These are phyloP conservation scores for Penicillium sp. DNA, from an alignment of 2,329 filamentous ascomycete species.

Conservation along the genomic window DNA sequence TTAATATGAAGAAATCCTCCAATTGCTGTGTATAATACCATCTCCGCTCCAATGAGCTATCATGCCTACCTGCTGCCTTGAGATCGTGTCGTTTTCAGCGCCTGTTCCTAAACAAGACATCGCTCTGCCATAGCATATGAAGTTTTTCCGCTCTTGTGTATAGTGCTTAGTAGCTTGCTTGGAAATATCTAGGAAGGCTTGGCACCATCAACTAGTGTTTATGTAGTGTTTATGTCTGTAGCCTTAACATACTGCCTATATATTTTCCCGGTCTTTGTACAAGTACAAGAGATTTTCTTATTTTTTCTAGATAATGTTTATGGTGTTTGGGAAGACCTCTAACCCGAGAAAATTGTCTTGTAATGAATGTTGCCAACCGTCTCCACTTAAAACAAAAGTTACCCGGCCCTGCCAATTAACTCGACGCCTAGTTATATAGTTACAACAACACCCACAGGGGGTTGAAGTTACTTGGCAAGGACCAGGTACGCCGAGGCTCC, in stretches of 20 bases:
- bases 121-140: slow-evolving; percentile 11
- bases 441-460: too few relatives aligned
- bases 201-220: background rate
- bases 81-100: slow-evolving; percentile 5
- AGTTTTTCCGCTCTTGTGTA: background rate
- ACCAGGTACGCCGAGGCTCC: background rate
- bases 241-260: background rate
- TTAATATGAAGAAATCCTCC: background rate
- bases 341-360: background rate
- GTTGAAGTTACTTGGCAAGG: background rate
- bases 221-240: too few relatives aligned
- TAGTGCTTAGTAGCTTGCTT: background rate
- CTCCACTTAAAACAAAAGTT: slow-evolving; percentile 1
- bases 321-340: background rate
- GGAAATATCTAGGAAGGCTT: background rate
- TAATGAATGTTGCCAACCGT: background rate
- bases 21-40: slow-evolving; percentile 17
- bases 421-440: too few relatives aligned
- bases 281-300: background rate
- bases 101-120: slow-evolving; percentile 13
- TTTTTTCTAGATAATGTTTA: background rate
- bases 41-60: slow-evolving; percentile 11
- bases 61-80: background rate
- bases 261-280: background rate
- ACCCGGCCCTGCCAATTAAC: too few relatives aligned